Conservation (phyloP, 2,329 filamentous ascomycete genomes). For the Monilinia fructigena region DNA sequence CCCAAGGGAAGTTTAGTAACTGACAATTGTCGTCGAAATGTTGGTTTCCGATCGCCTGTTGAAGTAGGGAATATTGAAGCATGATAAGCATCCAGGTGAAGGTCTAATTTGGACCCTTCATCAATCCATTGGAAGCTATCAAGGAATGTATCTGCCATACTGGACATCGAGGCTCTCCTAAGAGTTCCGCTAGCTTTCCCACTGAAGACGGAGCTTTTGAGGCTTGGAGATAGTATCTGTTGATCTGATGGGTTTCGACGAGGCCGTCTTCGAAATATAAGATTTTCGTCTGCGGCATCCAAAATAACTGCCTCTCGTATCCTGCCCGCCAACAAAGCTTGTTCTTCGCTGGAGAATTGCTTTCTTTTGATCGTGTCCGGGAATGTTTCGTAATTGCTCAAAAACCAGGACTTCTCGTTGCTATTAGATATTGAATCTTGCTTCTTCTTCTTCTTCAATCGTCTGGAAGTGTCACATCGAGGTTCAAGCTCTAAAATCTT, state of each 20-base stretch:
- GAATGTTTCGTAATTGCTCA: conserved; percentile 48
- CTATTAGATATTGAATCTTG: conserved; percentile 44
- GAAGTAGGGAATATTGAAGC: conserved; percentile 39
- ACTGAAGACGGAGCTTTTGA: conserved; percentile 7
- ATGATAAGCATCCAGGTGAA: conserved; percentile 69
- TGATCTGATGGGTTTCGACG: conserved; percentile 36
- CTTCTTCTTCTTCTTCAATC: conserved; percentile 35
- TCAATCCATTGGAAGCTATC: conserved; percentile 74
- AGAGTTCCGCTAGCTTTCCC: conserved; percentile 18
- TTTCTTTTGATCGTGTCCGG: conserved; percentile 71
- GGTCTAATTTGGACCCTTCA: conserved; percentile 68
- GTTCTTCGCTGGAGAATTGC: conserved; percentile 71
- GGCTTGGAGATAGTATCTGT: conserved; percentile 16
- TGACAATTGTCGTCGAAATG: conserved; percentile 70
- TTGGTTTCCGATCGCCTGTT: conserved; percentile 52
- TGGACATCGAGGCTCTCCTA: conserved; percentile 27
- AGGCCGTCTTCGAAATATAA: conserved; percentile 48
- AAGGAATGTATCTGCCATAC: conserved; percentile 45
- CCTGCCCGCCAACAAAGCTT: conserved; percentile 56
- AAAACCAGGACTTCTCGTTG: conserved; percentile 64
- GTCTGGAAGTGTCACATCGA: conserved; percentile 32
- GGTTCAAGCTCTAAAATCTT: conserved; percentile 34
- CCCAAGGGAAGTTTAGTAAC: conserved; percentile 65
- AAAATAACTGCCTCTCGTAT: conserved; percentile 53
- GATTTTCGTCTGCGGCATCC: conserved; percentile 58